Evolutionary conservation across 78 protist genomes (phyloP).

Genomic region (Tieghemostelium lacteum): DNA sequence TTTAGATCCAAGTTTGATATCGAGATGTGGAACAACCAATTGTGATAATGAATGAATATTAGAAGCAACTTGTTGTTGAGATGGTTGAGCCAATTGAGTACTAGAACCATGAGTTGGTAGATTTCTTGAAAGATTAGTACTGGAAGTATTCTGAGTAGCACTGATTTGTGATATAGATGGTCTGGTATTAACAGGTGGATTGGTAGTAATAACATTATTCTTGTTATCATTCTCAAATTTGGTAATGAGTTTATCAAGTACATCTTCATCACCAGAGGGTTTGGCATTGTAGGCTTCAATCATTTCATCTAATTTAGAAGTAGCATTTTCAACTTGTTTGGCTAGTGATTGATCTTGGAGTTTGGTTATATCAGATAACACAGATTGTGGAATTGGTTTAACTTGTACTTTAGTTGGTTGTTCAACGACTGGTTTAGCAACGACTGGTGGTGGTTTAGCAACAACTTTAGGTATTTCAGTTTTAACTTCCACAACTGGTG

Average conservation of each 20-base stretch:
- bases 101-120: neutral
- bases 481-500: neutral
- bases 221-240: neutral
- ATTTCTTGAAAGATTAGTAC: neutral
- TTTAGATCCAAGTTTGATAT: slow-evolving; percentile 15
- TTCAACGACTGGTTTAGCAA: neutral
- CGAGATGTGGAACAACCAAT: slow-evolving; percentile 9
- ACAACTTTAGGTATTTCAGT: neutral
- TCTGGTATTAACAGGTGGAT: neutral
- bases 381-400: slow-evolving; percentile 4
- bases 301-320: slow-evolving; percentile 35
- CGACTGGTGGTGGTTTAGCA: neutral
- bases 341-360: neutral
- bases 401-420: neutral
- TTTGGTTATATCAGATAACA: slow-evolving; percentile 6
- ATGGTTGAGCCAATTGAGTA: neutral
- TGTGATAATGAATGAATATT: neutral
- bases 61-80: slow-evolving; percentile 5
- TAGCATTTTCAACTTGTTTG: slow-evolving; percentile 31
- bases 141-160: neutral
- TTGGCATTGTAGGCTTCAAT: neutral
- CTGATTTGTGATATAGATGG: neutral
- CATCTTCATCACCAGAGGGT: neutral
- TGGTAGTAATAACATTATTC: neutral
- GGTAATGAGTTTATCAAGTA: neutral